These are phyloP conservation scores for Candida bentonensis DNA, from an alignment of 805 yeast genomes.

Conservation along the genomic window DNA sequence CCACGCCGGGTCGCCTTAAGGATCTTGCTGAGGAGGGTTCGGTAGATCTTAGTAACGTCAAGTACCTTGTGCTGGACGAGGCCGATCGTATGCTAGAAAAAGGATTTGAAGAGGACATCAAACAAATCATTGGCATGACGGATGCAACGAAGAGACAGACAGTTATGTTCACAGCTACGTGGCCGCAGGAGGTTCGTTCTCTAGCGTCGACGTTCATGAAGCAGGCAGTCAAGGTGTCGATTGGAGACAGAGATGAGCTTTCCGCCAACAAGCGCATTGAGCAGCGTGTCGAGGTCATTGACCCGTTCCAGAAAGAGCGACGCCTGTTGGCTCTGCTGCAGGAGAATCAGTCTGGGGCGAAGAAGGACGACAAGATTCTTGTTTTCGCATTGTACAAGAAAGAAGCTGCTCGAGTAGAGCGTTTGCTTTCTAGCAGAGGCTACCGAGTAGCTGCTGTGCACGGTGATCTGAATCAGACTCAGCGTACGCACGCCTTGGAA, in stretches of 20 bases:
- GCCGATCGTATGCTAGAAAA: constrained; percentile 98
- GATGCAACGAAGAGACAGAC: constrained; percentile 56
- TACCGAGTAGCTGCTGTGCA: constrained; percentile 85
- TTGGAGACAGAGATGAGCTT: constrained; percentile 90
- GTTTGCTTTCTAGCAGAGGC: constrained; percentile 55
- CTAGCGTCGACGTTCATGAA: constrained; percentile 78
- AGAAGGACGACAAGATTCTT: constrained; percentile 65
- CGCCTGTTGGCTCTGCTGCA: constrained; percentile 56
- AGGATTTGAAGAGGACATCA: constrained; percentile 96
- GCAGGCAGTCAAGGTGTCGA: constrained; percentile 73
- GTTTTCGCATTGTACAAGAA: constrained; percentile 92
- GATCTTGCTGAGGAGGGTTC: constrained; percentile 86
- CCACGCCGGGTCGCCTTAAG: constrained; percentile 95
- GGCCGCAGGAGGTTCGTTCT: constrained; percentile 98
- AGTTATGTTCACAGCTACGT: constrained; percentile 98
- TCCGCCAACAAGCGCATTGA: constrained; percentile 88
- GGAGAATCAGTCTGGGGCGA: constrained; percentile 54
- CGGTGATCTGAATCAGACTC: constrained; percentile 87
- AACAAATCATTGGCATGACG: constrained; percentile 57
- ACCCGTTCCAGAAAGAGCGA: constrained; percentile 66
- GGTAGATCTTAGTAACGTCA: constrained; percentile 49
- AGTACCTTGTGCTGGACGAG: constrained; percentile 84
- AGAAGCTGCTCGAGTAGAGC: constrained; percentile 87
- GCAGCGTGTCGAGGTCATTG: constrained; percentile 87
- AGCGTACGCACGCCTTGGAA: constrained; percentile 77